These are phyloP conservation scores for Penicillium sp. DNA, from an alignment of 2,329 filamentous ascomycete genomes.

Conservation along the genomic window DNA sequence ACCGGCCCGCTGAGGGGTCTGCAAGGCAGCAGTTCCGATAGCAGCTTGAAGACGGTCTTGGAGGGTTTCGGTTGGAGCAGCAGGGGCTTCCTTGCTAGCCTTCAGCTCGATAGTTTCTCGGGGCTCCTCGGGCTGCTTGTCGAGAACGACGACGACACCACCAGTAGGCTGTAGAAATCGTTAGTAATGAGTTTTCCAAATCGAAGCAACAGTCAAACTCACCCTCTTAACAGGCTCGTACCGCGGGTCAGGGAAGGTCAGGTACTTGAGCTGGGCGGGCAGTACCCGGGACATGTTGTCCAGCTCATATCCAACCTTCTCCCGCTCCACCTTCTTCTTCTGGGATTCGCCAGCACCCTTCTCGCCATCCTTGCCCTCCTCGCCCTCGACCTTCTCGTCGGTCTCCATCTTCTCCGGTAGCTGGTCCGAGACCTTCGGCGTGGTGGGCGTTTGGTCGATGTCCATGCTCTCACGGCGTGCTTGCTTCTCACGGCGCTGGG, in stretches of 20 bases:
- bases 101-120: constrained; percentile 86
- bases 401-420: constrained; percentile 81
- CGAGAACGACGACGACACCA: constrained; percentile 83
- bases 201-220: constrained; percentile 30
- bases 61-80: constrained; percentile 39
- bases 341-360: constrained; percentile 56
- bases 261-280: constrained; percentile 87
- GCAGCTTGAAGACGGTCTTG: constrained; percentile 42
- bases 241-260: constrained; percentile 82
- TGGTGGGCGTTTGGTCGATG: constrained; percentile 71
- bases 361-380: constrained; percentile 54
- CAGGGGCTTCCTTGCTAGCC: constrained; percentile 64
- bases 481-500: constrained; percentile 88
- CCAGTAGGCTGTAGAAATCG: constrained; percentile 66
- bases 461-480: constrained; percentile 93
- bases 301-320: constrained; percentile 93
- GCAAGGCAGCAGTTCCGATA: constrained; percentile 30
- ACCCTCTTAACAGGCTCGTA: constrained; percentile 94
- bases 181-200: constrained; percentile 37
- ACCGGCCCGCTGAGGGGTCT: constrained; percentile 31
- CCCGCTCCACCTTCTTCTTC: constrained; percentile 91
- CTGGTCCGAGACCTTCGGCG: constrained; percentile 59
- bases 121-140: constrained; percentile 70
- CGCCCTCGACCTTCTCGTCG: constrained; percentile 57
- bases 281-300: constrained; percentile 96